Evolutionary conservation across 768 basidiomycete genomes (phyloP), one percentile per base, ranked within the genome.

Genomic region (Suillus discolor): DNA sequence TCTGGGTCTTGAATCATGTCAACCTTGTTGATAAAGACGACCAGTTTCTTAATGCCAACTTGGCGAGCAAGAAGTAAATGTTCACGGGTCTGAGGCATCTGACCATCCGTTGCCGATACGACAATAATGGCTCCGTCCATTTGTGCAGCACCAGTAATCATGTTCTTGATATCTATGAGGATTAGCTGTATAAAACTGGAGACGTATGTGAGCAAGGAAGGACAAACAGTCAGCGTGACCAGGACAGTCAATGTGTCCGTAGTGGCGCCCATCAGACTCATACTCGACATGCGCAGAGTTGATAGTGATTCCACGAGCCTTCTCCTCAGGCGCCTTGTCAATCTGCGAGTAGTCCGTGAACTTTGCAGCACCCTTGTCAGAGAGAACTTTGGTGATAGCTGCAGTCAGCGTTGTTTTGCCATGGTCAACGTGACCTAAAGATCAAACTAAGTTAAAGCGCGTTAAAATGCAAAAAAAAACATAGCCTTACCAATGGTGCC

Each of bases 11-110:
- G 87, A 66, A 99, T 92, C 83, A 91, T 88, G 81, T 99, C 97
- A 67, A 99, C 90, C 81, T 99, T 99, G 91, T 99, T 99, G 79
- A 99, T 96, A 84, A 97, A 99, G 70, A 99, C 97, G 65, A 99
- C 95, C 44, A 99, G 88, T 78, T 90, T 92, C 81, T 96, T 95
- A 75, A 99, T 92, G 69, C 97, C 97, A 69, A 99, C 96, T 82
- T 99, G 97, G 74, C 95, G 93, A 71, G 97, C 97, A 57, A 99
- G 89, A 62, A 99, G 90, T 67, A 99, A 81, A 81, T 99, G 97
- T 83, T 99, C 97, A 72, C 96, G 90, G 60, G 97, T 99, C 79
- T 99, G 97, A 63, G 97, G 97, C 97, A 99, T 99, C 80, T 98
- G 96, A 71, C 97, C 97, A 75, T 99, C 97, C 13, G 94, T 97